Conservation (phyloP, 2,329 filamentous ascomycete genomes). For the Hypoxylon sp. region DNA sequence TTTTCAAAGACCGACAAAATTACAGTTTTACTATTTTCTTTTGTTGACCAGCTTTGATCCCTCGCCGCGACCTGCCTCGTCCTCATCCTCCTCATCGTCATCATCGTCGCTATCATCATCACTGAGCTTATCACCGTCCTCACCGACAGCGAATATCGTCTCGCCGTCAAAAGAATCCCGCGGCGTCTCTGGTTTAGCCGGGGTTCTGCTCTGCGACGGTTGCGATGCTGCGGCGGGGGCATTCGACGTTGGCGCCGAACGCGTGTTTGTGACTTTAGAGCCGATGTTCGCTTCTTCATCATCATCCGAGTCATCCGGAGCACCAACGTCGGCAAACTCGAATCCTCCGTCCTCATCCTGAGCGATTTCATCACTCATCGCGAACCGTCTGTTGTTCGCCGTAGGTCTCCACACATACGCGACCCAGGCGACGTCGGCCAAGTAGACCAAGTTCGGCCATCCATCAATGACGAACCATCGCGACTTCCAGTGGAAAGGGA, state of each 20-base stretch:
- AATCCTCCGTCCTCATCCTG: conserved; percentile 97
- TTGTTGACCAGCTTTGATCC: conserved; percentile 69
- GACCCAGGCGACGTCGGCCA: conserved; percentile 92
- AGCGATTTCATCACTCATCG: conserved; percentile 98
- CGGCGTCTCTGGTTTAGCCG: conserved; percentile 65
- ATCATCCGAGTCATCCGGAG: conserved; percentile 74
- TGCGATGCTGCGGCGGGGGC: conserved; percentile 44
- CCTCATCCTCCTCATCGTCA: conserved; percentile 84
- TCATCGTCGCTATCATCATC: conserved; percentile 79
- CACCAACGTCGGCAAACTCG: conserved; percentile 92
- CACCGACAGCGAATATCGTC: conserved; percentile 95
- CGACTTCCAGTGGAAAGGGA: conserved; percentile 97
- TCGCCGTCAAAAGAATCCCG: conserved; percentile 80
- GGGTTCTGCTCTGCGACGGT: conserved; percentile 45
- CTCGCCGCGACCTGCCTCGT: conserved; percentile 63
- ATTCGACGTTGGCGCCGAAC: conserved; percentile 41
- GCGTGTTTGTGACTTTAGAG: conserved; percentile 54
- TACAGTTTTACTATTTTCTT: conserved; percentile 56
- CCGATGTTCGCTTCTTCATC: conserved; percentile 70
- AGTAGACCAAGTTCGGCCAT: conserved; percentile 96
- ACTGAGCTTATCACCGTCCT: conserved; percentile 85
- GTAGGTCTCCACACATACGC: conserved; percentile 98
- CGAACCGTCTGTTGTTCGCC: conserved; percentile 95
- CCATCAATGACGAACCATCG: conserved; percentile 98
- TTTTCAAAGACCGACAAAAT: conserved; percentile 9